These are phyloP conservation scores for Lupinus albus DNA, from an alignment of 306 rosid species.

Conservation along the genomic window DNA sequence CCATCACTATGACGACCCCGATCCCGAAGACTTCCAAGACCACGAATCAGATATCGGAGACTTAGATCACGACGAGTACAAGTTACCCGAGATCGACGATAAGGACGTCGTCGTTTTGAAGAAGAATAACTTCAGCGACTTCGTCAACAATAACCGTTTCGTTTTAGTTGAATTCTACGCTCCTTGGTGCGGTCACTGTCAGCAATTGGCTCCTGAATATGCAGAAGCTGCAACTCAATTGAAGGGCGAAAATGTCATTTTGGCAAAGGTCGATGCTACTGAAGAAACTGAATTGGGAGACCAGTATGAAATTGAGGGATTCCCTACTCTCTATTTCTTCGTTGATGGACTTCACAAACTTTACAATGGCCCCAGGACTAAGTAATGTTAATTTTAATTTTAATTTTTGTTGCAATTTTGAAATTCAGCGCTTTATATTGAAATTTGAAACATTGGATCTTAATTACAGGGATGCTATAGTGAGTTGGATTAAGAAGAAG, in stretches of 20 bases:
- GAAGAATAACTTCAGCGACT: conserved; percentile 71
- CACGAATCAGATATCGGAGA: conserved; percentile 48
- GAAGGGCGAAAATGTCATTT: conserved; percentile 63
- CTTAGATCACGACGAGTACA: conserved; percentile 52
- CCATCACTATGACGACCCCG: conserved; percentile 33
- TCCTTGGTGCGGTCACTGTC: conserved; percentile 99
- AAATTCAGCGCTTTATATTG: not conserved
- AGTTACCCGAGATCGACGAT: conserved; percentile 72
- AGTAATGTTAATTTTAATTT: conserved; percentile 49
- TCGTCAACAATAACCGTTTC: conserved; percentile 58
- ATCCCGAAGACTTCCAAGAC: conserved; percentile 46
- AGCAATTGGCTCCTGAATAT: conserved; percentile 88
- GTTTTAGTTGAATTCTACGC: conserved; percentile 97
- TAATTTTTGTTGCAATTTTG: not conserved
- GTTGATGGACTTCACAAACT: conserved; percentile 76
- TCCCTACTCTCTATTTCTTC: conserved; percentile 77
- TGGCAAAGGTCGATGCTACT: conserved; percentile 90
- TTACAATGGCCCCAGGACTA: conserved; percentile 76
- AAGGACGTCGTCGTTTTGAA: conserved; percentile 91
- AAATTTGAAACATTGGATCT: not conserved
- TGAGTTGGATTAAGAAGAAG: conserved; percentile 95
- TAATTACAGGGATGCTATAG: conserved; percentile 71
- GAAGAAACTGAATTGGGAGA: conserved; percentile 83
- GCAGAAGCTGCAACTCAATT: conserved; percentile 91
- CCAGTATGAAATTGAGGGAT: conserved; percentile 82